Evolutionary conservation across 2,329 filamentous ascomycete species (phyloP), one percentile per base, ranked within the genome.

Genomic region (Mollisia scopiformis): DNA sequence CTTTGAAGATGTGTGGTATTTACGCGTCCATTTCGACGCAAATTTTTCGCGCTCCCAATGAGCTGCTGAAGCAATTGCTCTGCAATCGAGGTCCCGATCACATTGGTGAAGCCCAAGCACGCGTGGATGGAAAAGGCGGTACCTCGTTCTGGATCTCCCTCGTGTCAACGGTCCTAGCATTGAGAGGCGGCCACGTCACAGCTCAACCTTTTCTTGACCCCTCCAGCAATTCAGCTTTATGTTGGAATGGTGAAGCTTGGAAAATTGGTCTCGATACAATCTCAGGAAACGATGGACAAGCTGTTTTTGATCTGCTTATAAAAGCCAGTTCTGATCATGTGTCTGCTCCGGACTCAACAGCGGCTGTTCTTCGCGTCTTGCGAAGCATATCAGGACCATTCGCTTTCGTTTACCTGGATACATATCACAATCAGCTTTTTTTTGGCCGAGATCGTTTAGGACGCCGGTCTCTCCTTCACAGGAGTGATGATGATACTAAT

Each of bases 201-300:
- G 73, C 77, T 33, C 95, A 98, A 74, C 95, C 95, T 1, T 83
- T 96, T 3, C 75, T 83, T 43, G 84, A 89, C 66, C 37, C 72
- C 2, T 64, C 68, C 0, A 82, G 82, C 0, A 81, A 82, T 3
- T 92, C 89, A 1, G 79, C 91, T 0, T 81, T 99, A 2, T 97
- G 94, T 81, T 99, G 95, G 95, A 99, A 99, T 72, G 95, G 95
- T 46, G 95, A 99, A 74, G 94, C 93, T 1, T 99, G 95, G 95
- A 88, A 84, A 59, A 82, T 96, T 53, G 77, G 76, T 8, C 82
- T 81, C 33, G 69, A 82, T 10, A 69, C 74, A 1, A 79, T 97
- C n/a, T 61, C 71, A 41, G 90, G 87, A 59, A 97, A 97, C 72
- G 95, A 99, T 75, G 91, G 91, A 2, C 82, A 89, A 69, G 77